Evolutionary conservation across 2,329 filamentous ascomycete genomes (phyloP), one percentile per base, ranked within the genome.

Genomic region (Bimuria novae-zelandiae): DNA sequence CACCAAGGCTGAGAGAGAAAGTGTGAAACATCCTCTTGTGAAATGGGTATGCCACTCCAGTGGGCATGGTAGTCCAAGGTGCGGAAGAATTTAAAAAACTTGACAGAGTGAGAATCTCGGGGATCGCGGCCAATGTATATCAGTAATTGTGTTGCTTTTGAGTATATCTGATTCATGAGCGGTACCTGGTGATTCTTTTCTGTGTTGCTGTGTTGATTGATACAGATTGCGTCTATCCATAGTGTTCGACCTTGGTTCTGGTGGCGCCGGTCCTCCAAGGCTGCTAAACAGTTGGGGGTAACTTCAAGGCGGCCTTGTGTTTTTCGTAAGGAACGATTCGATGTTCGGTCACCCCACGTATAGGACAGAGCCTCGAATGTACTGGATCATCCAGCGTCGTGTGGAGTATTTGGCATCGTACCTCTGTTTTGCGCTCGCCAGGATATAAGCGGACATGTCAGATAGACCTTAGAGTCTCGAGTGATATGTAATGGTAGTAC

Each of bases 171-270:
- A 19, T 23, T 36, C 54, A 56, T 56, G 7, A 53, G 29, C 12
- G 51, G 51, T 12, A 56, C 39, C 40, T 56, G 54, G 16, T 40
- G 27, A n/a, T 29, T 46, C 16, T 44, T 42, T 33, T 56, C 54
- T 7, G 21, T 14, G 14, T 25, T 17, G 14, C 21, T n/a, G 3
- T 16, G 3, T 29, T 51, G 49, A 23, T 52, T 48, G 16, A 52
- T 52, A 27, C 50, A 52, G 8, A 52, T 52, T 10, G 50, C 42
- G 32, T 52, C 50, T 7, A 52, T 47, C 50, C 50, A 52, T 29
- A 52, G 12, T 3, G 16, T 19, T 14, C 49, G 40, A 16, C 29
- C 19, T n/a, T 8, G 14, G 16, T 7, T 17, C 17, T 27, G 11
- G 8, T 3, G n/a, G 4, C 49, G 40, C 7, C 45, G 32, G 16